Base-by-base conservation (phyloP, 2,329 filamentous ascomycete species). In the Xylaria digitata region DNA sequence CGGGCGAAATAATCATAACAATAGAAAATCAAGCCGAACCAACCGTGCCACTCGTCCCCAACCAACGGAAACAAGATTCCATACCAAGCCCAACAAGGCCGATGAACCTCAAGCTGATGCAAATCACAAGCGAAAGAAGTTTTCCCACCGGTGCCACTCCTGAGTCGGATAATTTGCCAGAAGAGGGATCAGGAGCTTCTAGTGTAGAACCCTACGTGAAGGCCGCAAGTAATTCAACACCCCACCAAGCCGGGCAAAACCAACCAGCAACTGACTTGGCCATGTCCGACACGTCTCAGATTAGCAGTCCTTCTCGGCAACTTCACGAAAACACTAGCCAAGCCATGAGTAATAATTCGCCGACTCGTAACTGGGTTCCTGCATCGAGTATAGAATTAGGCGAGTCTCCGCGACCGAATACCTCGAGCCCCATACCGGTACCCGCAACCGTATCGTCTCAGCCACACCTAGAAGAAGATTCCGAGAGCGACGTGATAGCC, bases 271-370 rank as follows among this genome's bases (percentile, higher is more conserved):
- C 64, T 58, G 67, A 72, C 37, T 53, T 57, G n/a, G 66, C 71
- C 21, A 53, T 71, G 37, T 77, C 75, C 52, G 71, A 73, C 63
- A 23, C 65, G 17, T 76, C 74, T 23, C 66, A 73, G 64, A 71
- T 72, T 59, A 77, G 71, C 67, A 78, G 75, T 37, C 75, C 74
- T 40, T 75, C 74, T 43, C 73, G 70, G 59, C 75, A 77, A 66
- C 69, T 77, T 42, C 72, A 73, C 21, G 75, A 76, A 61, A 72
- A 66, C 13, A 64, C 63, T 6, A 73, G 71, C 49, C 71, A 75
- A 65, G 69, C 68, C 6, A 21, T 67, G 45, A 63, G 48, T 46
- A 69, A 54, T 21, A 53, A 57, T 40, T 65, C 66, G 15, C 63
- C 55, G 15, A 32, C 21, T 30, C 37, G 53, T 34, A 48, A 43